Percentiles rank a stretch among this genome's conserved stretches.
phyloP scores from a whole-genome alignment of 2,329 filamentous ascomycete species.

The Colletotrichum sp. region DNA sequence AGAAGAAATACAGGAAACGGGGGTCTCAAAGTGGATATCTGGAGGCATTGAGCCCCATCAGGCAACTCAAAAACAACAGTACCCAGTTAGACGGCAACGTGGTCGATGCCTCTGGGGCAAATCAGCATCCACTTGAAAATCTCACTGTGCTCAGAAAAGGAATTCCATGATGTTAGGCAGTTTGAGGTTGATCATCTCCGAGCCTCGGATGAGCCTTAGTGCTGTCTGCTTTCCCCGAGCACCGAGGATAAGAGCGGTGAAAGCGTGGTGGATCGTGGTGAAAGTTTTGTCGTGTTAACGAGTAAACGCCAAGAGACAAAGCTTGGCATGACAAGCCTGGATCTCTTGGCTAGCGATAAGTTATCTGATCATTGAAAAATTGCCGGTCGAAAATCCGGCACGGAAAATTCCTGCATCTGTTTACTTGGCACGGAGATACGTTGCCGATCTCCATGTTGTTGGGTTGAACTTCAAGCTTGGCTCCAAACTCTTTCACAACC shows the following conservation, averaged over 20 bases:
- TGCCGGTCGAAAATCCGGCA: background rate
- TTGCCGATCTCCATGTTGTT: background rate
- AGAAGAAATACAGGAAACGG: background rate
- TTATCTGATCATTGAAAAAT: background rate
- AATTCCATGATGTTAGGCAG: background rate
- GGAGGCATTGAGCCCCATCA: background rate
- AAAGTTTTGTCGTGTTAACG: background rate
- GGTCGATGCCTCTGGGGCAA: background rate
- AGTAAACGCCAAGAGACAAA: background rate
- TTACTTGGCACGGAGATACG: background rate
- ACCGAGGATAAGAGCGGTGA: background rate
- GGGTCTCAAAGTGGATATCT: background rate
- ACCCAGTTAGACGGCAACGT: background rate
- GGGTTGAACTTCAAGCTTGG: background rate
- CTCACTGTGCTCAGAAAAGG: background rate
- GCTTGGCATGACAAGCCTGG: background rate
- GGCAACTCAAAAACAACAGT: background rate
- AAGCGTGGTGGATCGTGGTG: background rate
- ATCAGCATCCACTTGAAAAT: background rate
- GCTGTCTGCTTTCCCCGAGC: background rate
- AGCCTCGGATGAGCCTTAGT: background rate
- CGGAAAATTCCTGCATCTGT: background rate
- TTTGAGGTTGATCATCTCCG: background rate
- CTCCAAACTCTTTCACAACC: background rate
- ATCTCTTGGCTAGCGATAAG: conserved; percentile 15